Evolutionary conservation across 1,284 basidiomycete genomes (phyloP).

Genomic region (Leccinum olivaceoglutinosum): DNA sequence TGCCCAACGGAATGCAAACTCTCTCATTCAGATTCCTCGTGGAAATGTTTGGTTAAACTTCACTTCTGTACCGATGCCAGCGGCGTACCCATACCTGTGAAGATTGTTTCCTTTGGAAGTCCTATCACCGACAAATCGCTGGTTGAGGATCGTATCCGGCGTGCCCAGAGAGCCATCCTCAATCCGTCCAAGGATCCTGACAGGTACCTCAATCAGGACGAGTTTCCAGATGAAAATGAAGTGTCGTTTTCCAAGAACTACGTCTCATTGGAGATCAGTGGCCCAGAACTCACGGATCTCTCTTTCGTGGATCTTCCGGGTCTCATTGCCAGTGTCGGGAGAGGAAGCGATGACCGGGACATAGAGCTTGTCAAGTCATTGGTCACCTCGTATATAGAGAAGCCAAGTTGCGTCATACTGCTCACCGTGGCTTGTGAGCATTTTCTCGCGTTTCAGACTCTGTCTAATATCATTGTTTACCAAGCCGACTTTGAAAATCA

Average conservation of each 20-base stretch:
- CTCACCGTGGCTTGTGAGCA: slow-evolving; percentile 68
- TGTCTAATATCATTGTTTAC: background rate
- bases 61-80: slow-evolving; percentile 44
- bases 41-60: slow-evolving; percentile 59
- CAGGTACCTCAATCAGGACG: slow-evolving; percentile 37
- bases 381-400: slow-evolving; percentile 55
- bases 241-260: slow-evolving; percentile 58
- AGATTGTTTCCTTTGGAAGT: slow-evolving; percentile 46
- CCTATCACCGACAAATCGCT: slow-evolving; percentile 44
- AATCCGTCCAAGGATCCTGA: slow-evolving; percentile 42
- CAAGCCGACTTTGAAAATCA: slow-evolving; percentile 74
- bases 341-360: slow-evolving; percentile 45
- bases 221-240: slow-evolving; percentile 32
- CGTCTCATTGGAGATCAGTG: slow-evolving; percentile 63
- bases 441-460: background rate
- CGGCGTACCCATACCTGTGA: slow-evolving; percentile 38
- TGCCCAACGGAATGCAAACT: slow-evolving; percentile 70
- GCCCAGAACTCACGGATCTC: slow-evolving; percentile 62
- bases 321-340: slow-evolving; percentile 57
- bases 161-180: slow-evolving; percentile 69
- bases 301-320: slow-evolving; percentile 57
- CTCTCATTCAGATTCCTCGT: slow-evolving; percentile 37
- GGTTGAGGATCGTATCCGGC: slow-evolving; percentile 61
- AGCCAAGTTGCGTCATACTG: slow-evolving; percentile 62
- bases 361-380: slow-evolving; percentile 58